phyloP scores from a whole-genome alignment of 495 filamentous ascomycete genomes.

The Hyaloscypha finlandica region DNA sequence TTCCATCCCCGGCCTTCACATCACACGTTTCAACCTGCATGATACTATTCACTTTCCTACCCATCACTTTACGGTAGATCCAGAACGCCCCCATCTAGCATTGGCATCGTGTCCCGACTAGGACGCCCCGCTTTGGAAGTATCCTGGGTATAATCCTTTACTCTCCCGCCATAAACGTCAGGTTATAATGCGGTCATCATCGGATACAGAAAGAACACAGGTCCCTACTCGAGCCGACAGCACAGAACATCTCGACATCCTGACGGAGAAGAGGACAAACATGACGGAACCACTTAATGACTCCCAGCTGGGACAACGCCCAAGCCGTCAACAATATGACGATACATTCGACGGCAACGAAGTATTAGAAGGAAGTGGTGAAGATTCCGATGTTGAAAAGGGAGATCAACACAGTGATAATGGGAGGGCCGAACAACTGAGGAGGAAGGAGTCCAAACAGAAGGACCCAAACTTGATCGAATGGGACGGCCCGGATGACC shows the following conservation, averaged over 20 bases:
- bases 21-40: not conserved
- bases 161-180: not conserved
- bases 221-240: slow-evolving; percentile 15
- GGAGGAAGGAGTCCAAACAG: slow-evolving; percentile 5
- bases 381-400: slow-evolving; percentile 26
- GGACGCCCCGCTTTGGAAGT: not conserved
- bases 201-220: slow-evolving; percentile 26
- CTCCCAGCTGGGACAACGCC: not conserved
- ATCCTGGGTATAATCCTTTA: not conserved
- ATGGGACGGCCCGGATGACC: slow-evolving; percentile 69
- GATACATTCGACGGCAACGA: slow-evolving; percentile 13
- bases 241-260: slow-evolving; percentile 14
- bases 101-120: not conserved
- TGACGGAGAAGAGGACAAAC: slow-evolving; percentile 23
- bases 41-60: not conserved
- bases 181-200: slow-evolving; percentile 18
- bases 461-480: slow-evolving; percentile 48
- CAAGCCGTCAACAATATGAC: slow-evolving; percentile 11
- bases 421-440: not conserved
- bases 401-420: slow-evolving; percentile 5
- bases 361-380: slow-evolving; percentile 8
- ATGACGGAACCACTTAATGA: slow-evolving; percentile 8
- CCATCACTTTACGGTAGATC: not conserved
- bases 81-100: not conserved
- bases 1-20: not conserved